These are phyloP conservation scores for Boletus bicolor DNA, from an alignment of 768 basidiomycete species.

Conservation along the genomic window DNA sequence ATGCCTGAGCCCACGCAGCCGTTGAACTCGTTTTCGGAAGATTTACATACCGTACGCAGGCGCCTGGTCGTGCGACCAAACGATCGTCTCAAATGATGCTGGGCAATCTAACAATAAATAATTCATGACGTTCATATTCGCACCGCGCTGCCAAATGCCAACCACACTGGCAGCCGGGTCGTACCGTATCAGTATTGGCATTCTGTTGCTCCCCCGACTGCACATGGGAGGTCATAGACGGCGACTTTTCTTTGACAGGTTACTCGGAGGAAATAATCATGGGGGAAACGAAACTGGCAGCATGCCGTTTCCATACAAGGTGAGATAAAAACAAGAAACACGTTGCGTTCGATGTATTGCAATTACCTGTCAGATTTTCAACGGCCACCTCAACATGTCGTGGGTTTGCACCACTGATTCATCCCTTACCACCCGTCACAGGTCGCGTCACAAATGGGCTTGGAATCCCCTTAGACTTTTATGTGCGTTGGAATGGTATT, in stretches of 20 bases:
- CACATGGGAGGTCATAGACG: conserved; percentile 3
- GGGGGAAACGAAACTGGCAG: not conserved
- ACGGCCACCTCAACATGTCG: conserved; percentile 13
- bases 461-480: not conserved
- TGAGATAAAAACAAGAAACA: not conserved
- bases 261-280: conserved; percentile 12
- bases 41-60: conserved; percentile 6
- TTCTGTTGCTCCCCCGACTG: not conserved
- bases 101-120: conserved; percentile 9
- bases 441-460: conserved; percentile 1
- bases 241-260: conserved; percentile 10
- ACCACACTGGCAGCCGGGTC: conserved; percentile 6
- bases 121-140: conserved; percentile 3
- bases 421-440: conserved; percentile 1
- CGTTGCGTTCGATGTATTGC: conserved; percentile 16
- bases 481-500: not conserved
- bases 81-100: conserved; percentile 8
- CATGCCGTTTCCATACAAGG: not conserved
- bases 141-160: conserved; percentile 6
- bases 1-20: conserved; percentile 1
- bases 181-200: not conserved
- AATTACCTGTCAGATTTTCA: conserved; percentile 18
- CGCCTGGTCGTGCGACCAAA: not conserved
- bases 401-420: conserved; percentile 4
- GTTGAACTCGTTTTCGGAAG: conserved; percentile 3